Percentiles rank a stretch among this genome's conserved stretches.
These are phyloP conservation scores for Aurantiochytrium sp. DNA, from an alignment of 108 stramenopile species.

Conservation along the genomic window DNA sequence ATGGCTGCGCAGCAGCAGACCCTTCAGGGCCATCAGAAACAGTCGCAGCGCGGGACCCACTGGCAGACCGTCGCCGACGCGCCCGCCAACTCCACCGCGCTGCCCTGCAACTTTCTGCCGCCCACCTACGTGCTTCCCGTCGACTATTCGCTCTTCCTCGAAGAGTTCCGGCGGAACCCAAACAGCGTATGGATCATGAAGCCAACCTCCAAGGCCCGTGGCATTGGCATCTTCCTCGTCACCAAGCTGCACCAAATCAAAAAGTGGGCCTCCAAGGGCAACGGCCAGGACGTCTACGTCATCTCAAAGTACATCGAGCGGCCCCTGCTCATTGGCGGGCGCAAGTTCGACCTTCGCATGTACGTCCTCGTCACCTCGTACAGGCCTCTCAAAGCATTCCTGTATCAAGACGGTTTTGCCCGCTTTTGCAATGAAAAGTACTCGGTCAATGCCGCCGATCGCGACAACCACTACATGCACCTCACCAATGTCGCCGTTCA, in stretches of 20 bases:
- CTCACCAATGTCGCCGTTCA: constrained; percentile 67
- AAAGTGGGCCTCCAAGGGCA: neutral
- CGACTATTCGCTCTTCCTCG: constrained; percentile 56
- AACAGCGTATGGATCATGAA: constrained; percentile 61
- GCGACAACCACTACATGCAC: constrained; percentile 60
- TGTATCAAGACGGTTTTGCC: constrained; percentile 59
- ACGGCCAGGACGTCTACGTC: constrained; percentile 43
- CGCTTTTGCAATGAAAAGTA: constrained; percentile 69
- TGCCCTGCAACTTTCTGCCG: constrained; percentile 50
- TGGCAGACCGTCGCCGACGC: neutral
- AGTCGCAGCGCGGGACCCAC: neutral
- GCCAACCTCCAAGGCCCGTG: constrained; percentile 51
- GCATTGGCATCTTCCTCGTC: constrained; percentile 62
- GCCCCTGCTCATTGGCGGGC: constrained; percentile 71
- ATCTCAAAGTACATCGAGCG: constrained; percentile 70
- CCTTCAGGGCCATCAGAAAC: neutral
- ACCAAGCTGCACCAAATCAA: constrained; percentile 50
- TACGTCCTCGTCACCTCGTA: constrained; percentile 58
- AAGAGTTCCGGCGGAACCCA: constrained; percentile 55
- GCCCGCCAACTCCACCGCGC: too few species aligned
- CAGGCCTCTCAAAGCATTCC: constrained; percentile 37
- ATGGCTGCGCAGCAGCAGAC: neutral
- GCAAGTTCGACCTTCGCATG: constrained; percentile 74
- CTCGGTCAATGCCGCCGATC: constrained; percentile 40
- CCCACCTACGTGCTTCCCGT: constrained; percentile 58